Conservation (phyloP, 768 basidiomycete species). For the Lentinula edodes region DNA sequence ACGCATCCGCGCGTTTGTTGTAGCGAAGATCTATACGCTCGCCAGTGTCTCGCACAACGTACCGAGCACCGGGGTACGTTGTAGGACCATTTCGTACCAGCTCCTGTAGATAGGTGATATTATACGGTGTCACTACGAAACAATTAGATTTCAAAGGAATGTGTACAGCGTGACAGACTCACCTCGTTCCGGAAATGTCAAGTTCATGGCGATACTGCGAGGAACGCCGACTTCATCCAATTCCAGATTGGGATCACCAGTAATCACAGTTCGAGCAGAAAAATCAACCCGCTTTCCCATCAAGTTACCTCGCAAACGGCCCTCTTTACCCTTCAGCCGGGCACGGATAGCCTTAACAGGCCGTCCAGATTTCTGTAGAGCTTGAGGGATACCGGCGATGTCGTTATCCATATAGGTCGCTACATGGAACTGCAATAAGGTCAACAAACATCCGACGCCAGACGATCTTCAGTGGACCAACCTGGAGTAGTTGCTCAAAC, state of each 20-base stretch:
- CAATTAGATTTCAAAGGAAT: slow-evolving; percentile 5
- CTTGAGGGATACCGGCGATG: slow-evolving; percentile 96
- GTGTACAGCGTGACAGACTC: slow-evolving; percentile 13
- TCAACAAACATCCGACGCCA: slow-evolving; percentile 2
- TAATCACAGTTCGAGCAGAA: slow-evolving; percentile 98
- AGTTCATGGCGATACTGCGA: slow-evolving; percentile 90
- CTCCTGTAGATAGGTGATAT: slow-evolving; percentile 90
- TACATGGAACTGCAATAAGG: slow-evolving; percentile 78
- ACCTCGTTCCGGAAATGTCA: slow-evolving; percentile 98
- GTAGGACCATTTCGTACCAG: slow-evolving; percentile 93
- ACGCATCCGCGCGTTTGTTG: slow-evolving; percentile 92
- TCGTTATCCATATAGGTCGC: slow-evolving; percentile 99
- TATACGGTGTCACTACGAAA: slow-evolving; percentile 86
- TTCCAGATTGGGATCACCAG: slow-evolving; percentile 95
- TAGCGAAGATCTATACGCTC: slow-evolving; percentile 96
- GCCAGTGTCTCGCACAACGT: slow-evolving; percentile 94
- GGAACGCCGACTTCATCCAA: slow-evolving; percentile 98
- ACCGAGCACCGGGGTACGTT: slow-evolving; percentile 92
- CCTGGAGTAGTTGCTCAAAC: slow-evolving; percentile 94
- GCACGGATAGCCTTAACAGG: slow-evolving; percentile 98
- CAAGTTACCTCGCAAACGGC: slow-evolving; percentile 92
- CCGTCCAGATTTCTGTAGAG: slow-evolving; percentile 93
- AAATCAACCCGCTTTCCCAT: slow-evolving; percentile 99
- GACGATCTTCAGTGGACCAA: slow-evolving; percentile 24
- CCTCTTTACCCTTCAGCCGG: slow-evolving; percentile 97